A percentile compares a stretch with the other conserved stretches of the same genome.
Conservation (phyloP, 371 early-diverging fungal genomes). For the Mucor plumbeus region DNA sequence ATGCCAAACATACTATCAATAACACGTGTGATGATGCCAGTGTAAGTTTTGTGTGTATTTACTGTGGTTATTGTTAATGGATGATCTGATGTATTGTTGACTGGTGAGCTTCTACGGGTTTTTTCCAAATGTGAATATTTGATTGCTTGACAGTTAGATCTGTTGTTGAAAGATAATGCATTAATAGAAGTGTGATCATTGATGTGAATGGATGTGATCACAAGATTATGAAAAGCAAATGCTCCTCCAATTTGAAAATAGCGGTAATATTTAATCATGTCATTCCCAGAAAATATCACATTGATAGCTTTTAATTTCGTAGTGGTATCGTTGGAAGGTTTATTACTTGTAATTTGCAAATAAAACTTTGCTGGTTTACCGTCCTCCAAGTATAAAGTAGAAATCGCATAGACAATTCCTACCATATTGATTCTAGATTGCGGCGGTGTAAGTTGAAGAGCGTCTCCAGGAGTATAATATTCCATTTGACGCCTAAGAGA, state of each 20-base stretch:
- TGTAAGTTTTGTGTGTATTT: not conserved
- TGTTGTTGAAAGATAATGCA: slow-evolving; percentile 5
- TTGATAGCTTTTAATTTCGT: not conserved
- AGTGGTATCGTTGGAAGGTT: not conserved
- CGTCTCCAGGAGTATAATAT: not conserved
- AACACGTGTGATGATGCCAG: slow-evolving; percentile 33
- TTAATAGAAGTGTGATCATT: not conserved
- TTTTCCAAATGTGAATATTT: not conserved
- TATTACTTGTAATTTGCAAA: slow-evolving; percentile 11
- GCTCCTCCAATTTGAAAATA: slow-evolving; percentile 10
- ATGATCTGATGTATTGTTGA: not conserved
- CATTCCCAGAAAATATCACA: slow-evolving; percentile 27
- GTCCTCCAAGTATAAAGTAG: not conserved
- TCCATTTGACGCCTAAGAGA: not conserved
- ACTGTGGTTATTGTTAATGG: not conserved
- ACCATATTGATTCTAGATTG: not conserved
- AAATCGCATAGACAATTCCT: slow-evolving; percentile 7
- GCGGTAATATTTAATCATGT: slow-evolving; percentile 11
- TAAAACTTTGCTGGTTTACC: slow-evolving; percentile 11
- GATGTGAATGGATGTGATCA: not conserved
- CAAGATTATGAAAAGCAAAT: slow-evolving; percentile 18
- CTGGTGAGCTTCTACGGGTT: not conserved
- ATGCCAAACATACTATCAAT: slow-evolving; percentile 39
- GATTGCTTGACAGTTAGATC: slow-evolving; percentile 5
- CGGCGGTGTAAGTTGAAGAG: not conserved